Conservation (phyloP, 2,329 filamentous ascomycete species). For the Cladosporium austrohemisphaericum region DNA sequence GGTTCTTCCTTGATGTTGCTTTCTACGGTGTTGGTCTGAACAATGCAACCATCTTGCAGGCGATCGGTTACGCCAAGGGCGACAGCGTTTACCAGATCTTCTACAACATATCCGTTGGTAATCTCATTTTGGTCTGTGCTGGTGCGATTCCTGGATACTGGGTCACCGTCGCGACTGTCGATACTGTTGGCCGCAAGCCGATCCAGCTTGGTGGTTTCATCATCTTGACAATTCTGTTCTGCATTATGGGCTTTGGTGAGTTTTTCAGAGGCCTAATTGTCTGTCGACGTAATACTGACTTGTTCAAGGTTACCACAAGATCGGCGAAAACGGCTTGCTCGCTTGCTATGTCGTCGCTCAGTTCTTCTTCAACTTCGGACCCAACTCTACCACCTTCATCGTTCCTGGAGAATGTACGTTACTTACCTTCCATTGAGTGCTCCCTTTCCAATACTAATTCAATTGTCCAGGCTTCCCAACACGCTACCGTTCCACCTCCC, state of each 20-base stretch:
- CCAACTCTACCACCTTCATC: conserved; percentile 51
- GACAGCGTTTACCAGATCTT: conserved; percentile 67
- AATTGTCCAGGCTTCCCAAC: conserved; percentile 43
- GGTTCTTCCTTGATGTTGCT: conserved; percentile 72
- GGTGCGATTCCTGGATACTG: conserved; percentile 80
- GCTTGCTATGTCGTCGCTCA: conserved; percentile 47
- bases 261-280: too few relatives aligned
- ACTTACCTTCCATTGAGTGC: neutral
- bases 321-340: conserved; percentile 41
- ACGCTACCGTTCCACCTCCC: conserved; percentile 45
- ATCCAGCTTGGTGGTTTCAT: conserved; percentile 62
- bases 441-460: neutral
- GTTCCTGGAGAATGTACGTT: conserved; percentile 42
- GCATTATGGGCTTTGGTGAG: conserved; percentile 45
- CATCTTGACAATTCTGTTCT: conserved; percentile 48
- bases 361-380: conserved; percentile 54
- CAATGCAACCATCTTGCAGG: conserved; percentile 66
- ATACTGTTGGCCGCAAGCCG: conserved; percentile 71
- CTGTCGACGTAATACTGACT: neutral
- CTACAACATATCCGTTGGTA: conserved; percentile 72
- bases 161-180: conserved; percentile 70
- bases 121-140: conserved; percentile 73
- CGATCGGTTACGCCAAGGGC: conserved; percentile 67
- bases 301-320: conserved; percentile 36
- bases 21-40: conserved; percentile 63